phyloP scores from a whole-genome alignment of 345 rosid species.

The Orychophragmus violaceus region DNA sequence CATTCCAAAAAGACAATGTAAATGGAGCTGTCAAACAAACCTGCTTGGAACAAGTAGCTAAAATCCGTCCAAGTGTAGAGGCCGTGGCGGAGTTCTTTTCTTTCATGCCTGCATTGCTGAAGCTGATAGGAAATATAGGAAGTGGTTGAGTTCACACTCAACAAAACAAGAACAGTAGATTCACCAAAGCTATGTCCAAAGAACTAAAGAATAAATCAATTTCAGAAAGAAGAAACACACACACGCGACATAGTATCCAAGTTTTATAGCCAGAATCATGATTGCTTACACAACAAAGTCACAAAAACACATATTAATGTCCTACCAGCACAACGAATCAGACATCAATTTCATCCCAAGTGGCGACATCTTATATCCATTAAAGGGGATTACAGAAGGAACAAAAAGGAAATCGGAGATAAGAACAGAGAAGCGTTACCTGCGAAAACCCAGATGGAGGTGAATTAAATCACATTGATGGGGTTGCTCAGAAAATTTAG shows the following conservation, averaged over 20 bases:
- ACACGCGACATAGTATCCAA: background rate
- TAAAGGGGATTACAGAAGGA: background rate
- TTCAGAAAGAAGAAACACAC: background rate
- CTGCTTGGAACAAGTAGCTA: constrained; percentile 77
- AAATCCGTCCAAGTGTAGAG: constrained; percentile 61
- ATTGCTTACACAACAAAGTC: background rate
- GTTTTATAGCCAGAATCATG: background rate
- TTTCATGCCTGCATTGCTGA: constrained; percentile 59
- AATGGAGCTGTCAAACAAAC: constrained; percentile 33
- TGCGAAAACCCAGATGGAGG: background rate
- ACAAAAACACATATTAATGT: background rate
- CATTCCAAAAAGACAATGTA: background rate
- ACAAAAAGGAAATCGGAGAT: background rate
- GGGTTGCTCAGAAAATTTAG: background rate
- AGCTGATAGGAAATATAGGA: background rate
- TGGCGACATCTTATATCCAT: background rate
- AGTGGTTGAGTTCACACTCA: background rate
- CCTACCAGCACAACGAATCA: background rate
- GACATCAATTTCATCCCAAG: background rate
- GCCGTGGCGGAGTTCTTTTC: constrained; percentile 56
- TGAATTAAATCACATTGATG: background rate
- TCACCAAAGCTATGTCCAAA: background rate
- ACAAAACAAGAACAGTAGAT: background rate
- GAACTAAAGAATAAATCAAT: too few relatives aligned
- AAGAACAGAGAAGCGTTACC: constrained; percentile 10